Percentiles rank a stretch among this genome's conserved stretches.
Conservation (phyloP, 768 basidiomycete species). For the Phylloporus sp. region DNA sequence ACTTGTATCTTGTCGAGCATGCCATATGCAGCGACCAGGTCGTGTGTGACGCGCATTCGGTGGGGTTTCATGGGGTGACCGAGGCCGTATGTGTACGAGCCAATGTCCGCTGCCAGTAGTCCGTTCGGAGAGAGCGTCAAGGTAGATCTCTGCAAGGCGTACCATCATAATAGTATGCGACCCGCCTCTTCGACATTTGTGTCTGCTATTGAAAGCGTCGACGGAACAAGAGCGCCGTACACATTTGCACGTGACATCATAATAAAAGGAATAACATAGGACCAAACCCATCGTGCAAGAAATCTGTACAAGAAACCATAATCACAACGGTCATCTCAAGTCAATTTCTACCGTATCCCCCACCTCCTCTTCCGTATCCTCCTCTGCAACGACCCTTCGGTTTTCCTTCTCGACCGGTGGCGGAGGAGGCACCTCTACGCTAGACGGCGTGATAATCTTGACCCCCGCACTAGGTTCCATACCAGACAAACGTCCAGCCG, state of each 20-base stretch:
- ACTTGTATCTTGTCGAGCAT: constrained; percentile 95
- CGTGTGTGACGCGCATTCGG: constrained; percentile 90
- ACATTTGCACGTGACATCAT: constrained; percentile 14
- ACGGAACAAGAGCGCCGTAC: no score
- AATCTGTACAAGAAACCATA: not conserved
- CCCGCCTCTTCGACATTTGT: constrained; percentile 74
- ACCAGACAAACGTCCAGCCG: constrained; percentile 11
- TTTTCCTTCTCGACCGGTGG: constrained; percentile 74
- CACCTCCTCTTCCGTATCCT: constrained; percentile 65
- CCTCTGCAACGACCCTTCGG: constrained; percentile 40
- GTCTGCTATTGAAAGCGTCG: no score
- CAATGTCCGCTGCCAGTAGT: constrained; percentile 54
- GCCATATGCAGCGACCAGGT: constrained; percentile 83
- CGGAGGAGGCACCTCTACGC: constrained; percentile 74
- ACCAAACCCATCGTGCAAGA: not conserved
- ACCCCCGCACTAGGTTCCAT: constrained; percentile 14
- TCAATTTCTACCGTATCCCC: constrained; percentile 75
- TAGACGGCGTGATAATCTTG: constrained; percentile 50
- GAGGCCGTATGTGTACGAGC: constrained; percentile 75
- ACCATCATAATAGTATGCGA: constrained; percentile 81
- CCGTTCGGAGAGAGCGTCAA: not conserved
- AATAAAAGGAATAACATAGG: constrained; percentile 5
- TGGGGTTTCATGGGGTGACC: constrained; percentile 97
- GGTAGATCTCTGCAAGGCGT: constrained; percentile 16
- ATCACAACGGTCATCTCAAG: constrained; percentile 35